Conservation (phyloP, 768 basidiomycete genomes). For the Leccinum boreale region DNA sequence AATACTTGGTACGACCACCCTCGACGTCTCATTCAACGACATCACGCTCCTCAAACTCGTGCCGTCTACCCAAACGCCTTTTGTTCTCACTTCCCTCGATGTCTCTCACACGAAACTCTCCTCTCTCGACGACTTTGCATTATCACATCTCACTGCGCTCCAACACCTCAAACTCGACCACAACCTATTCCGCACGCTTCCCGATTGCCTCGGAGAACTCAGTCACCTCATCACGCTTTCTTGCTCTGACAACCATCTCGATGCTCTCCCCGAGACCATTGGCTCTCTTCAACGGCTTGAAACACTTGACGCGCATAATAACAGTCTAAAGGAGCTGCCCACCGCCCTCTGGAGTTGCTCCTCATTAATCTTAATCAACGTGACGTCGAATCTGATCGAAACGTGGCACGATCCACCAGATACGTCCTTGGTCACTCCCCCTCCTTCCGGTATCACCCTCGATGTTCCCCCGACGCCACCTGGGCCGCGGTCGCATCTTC, state of each 20-base stretch:
- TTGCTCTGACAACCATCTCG: slow-evolving; percentile 89
- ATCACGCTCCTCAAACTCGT: slow-evolving; percentile 73
- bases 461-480: slow-evolving; percentile 17
- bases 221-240: slow-evolving; percentile 67
- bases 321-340: slow-evolving; percentile 78
- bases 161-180: slow-evolving; percentile 73
- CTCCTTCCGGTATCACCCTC: slow-evolving; percentile 20
- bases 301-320: slow-evolving; percentile 85
- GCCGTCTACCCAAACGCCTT: slow-evolving; percentile 44
- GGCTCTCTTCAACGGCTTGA: slow-evolving; percentile 74
- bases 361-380: slow-evolving; percentile 69
- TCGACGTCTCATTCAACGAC: slow-evolving; percentile 86
- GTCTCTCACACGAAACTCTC: slow-evolving; percentile 88
- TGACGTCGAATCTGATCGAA: slow-evolving; percentile 82
- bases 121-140: slow-evolving; percentile 68
- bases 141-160: slow-evolving; percentile 72
- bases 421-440: slow-evolving; percentile 25
- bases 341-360: slow-evolving; percentile 80
- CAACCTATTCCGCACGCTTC: slow-evolving; percentile 82
- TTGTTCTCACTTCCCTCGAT: slow-evolving; percentile 72
- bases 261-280: slow-evolving; percentile 69
- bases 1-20: slow-evolving; percentile 48
- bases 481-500: slow-evolving; percentile 15
- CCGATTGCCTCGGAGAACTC: slow-evolving; percentile 79
- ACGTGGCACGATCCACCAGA: slow-evolving; percentile 66